These are phyloP conservation scores for Phycomyces blakesleeanus DNA, from an alignment of 192 early-diverging fungal genomes.

Conservation along the genomic window DNA sequence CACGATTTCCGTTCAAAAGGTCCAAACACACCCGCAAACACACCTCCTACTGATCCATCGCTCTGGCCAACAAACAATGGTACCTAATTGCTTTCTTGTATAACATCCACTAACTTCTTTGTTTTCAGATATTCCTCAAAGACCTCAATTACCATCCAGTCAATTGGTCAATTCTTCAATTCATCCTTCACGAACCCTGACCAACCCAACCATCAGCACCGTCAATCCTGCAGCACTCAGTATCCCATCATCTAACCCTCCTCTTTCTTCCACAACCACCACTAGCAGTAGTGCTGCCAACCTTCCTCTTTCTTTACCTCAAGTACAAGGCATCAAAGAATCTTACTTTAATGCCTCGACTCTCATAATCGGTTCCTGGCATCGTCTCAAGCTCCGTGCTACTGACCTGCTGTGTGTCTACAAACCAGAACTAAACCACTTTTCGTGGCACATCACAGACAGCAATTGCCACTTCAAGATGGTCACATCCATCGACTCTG, in stretches of 20 bases:
- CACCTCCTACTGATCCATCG: background rate
- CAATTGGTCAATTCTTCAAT: too few relatives aligned
- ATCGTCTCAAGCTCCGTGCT: slow-evolving; percentile 45
- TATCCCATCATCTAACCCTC: background rate
- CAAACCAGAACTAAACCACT: slow-evolving; percentile 34
- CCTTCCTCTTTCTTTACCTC: background rate
- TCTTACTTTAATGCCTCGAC: slow-evolving; percentile 37
- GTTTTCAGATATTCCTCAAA: too few relatives aligned
- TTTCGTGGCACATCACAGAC: slow-evolving; percentile 59
- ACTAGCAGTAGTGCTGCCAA: background rate
- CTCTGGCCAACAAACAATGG: too few relatives aligned
- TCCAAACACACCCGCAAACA: background rate
- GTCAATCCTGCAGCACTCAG: too few relatives aligned
- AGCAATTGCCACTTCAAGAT: slow-evolving; percentile 52
- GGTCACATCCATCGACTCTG: slow-evolving; percentile 45
- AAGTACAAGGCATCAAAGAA: background rate
- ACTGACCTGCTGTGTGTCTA: slow-evolving; percentile 53
- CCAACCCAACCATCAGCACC: too few relatives aligned
- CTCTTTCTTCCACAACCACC: background rate
- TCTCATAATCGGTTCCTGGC: slow-evolving; percentile 57
- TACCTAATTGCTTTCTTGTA: too few relatives aligned
- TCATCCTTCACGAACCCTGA: too few relatives aligned
- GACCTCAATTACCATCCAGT: too few relatives aligned
- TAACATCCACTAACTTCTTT: too few relatives aligned
- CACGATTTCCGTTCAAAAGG: background rate